Percentiles rank a stretch among this genome's conserved stretches.
Conservation (phyloP, 768 basidiomycete genomes). For the Mycena venus region DNA sequence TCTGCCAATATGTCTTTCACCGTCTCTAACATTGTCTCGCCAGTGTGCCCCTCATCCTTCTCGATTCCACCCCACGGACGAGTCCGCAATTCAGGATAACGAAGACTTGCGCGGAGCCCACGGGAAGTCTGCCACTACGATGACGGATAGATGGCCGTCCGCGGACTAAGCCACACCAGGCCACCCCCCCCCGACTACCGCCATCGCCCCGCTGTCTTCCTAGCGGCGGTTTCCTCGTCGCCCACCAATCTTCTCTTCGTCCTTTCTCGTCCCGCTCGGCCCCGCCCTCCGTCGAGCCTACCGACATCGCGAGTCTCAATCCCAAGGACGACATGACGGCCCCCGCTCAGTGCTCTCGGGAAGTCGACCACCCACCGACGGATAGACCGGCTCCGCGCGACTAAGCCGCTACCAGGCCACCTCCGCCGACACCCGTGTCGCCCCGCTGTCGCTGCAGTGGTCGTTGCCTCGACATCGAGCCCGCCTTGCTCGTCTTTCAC, state of each 20-base stretch:
- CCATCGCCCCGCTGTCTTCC: conserved; percentile 1
- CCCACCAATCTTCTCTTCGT: background rate
- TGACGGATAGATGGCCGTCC: background rate
- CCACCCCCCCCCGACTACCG: background rate
- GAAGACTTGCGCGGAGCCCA: background rate
- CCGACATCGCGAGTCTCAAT: background rate
- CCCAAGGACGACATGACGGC: background rate
- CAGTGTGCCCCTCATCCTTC: too few relatives aligned
- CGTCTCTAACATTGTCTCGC: too few relatives aligned
- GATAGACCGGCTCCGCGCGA: background rate
- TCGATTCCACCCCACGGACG: too few relatives aligned
- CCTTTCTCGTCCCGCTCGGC: background rate
- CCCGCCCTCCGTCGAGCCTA: background rate
- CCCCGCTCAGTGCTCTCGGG: background rate
- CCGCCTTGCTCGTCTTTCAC: background rate
- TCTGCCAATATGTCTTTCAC: too few relatives aligned
- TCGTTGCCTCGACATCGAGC: background rate
- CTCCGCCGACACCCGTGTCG: background rate
- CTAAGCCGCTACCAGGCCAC: background rate
- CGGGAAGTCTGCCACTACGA: background rate
- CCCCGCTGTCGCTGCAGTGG: background rate
- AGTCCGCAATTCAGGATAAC: too few relatives aligned
- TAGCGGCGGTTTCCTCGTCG: background rate
- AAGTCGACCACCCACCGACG: background rate
- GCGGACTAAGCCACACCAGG: background rate